Conservation (phyloP, 1,284 basidiomycete genomes). For the Agaricales sp. region DNA sequence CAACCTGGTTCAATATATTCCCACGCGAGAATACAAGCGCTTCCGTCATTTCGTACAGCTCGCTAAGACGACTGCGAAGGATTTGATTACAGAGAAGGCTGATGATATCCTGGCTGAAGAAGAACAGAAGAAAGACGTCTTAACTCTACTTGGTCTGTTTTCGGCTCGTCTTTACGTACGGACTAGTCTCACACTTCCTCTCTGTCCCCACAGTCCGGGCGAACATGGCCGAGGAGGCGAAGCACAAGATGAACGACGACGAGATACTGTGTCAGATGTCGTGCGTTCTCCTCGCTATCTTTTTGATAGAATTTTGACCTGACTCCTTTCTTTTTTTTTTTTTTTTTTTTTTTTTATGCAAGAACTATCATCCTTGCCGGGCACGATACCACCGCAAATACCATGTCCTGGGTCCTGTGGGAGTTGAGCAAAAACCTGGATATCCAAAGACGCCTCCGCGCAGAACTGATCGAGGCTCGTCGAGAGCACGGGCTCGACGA, state of each 20-base stretch:
- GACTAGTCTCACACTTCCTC: background rate
- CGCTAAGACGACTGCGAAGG: background rate
- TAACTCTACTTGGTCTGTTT: background rate
- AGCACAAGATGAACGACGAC: background rate
- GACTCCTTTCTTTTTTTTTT: too few relatives aligned
- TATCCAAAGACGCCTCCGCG: constrained; percentile 27
- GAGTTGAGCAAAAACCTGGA: constrained; percentile 29
- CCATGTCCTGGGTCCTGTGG: constrained; percentile 28
- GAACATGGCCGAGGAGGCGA: background rate
- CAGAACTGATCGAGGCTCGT: constrained; percentile 28
- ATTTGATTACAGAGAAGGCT: background rate
- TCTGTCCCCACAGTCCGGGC: background rate
- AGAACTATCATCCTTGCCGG: constrained; percentile 31
- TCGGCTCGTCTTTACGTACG: background rate
- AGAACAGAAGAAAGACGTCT: background rate
- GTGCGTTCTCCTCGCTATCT: background rate
- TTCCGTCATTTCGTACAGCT: constrained; percentile 1
- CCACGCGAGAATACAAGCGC: background rate
- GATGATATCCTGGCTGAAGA: background rate
- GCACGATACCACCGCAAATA: constrained; percentile 42
- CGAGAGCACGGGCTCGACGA: constrained; percentile 27
- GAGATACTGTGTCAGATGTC: constrained; percentile 1
- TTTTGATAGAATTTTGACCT: too few relatives aligned
- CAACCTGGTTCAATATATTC: constrained; percentile 1
- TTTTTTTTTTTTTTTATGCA: background rate